Evolutionary conservation across 1,139 yeast genomes (phyloP).

Genomic region (Lodderomyces pseudojiufengensis): DNA sequence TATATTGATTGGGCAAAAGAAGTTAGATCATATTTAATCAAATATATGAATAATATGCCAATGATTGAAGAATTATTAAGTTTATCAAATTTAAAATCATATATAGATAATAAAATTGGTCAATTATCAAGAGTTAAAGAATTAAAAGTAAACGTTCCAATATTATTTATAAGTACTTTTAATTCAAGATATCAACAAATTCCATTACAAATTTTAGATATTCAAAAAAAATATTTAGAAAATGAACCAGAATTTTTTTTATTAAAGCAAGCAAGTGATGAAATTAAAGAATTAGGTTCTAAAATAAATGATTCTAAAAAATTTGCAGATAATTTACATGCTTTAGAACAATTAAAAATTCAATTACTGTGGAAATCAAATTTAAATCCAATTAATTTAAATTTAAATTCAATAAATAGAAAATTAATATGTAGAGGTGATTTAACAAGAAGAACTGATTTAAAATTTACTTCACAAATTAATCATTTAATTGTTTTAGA

Average conservation of each 20-base stretch:
- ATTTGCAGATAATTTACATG: slow-evolving; percentile 51
- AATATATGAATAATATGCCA: slow-evolving; percentile 51
- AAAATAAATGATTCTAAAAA: slow-evolving; percentile 51
- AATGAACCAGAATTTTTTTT: slow-evolving; percentile 55
- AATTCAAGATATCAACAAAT: slow-evolving; percentile 71
- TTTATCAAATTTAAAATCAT: slow-evolving; percentile 48
- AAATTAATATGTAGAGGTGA: slow-evolving; percentile 59
- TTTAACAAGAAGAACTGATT: slow-evolving; percentile 58
- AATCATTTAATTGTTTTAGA: slow-evolving; percentile 65
- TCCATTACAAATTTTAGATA: slow-evolving; percentile 62
- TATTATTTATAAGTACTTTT: slow-evolving; percentile 71
- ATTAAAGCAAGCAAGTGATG: slow-evolving; percentile 51
- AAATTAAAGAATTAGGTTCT: slow-evolving; percentile 32
- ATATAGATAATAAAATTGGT: slow-evolving; percentile 47
- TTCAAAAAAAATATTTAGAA: slow-evolving; percentile 44
- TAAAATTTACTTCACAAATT: slow-evolving; percentile 49
- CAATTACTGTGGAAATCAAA: slow-evolving; percentile 49
- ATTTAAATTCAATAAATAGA: slow-evolving; percentile 55
- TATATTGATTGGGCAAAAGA: slow-evolving; percentile 62
- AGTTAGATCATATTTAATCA: slow-evolving; percentile 42
- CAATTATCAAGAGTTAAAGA: slow-evolving; percentile 38
- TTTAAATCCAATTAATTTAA: slow-evolving; percentile 41
- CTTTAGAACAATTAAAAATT: slow-evolving; percentile 42
- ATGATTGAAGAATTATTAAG: slow-evolving; percentile 31
- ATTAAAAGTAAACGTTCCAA: slow-evolving; percentile 50